A percentile compares a stretch with the other conserved stretches of the same genome.
Evolutionary conservation across 2,329 filamentous ascomycete species (phyloP).

Genomic region (Allantophomopsis cytisporea): DNA sequence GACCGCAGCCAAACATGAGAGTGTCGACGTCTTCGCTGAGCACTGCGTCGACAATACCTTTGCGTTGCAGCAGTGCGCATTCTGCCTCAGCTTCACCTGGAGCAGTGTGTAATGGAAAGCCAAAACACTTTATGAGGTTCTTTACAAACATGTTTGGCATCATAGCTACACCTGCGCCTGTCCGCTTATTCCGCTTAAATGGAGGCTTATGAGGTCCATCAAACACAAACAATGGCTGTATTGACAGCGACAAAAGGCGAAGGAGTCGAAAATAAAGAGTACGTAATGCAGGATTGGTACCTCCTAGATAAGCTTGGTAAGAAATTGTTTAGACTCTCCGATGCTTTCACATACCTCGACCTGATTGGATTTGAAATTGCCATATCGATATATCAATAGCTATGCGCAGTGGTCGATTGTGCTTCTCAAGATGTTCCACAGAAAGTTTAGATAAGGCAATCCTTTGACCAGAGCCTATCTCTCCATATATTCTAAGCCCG

Average conservation of each 20-base stretch:
- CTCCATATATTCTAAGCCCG: slow-evolving; percentile 63
- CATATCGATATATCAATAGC: slow-evolving; percentile 95
- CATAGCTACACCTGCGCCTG: slow-evolving; percentile 46
- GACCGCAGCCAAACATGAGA: slow-evolving; percentile 85
- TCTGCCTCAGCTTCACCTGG: slow-evolving; percentile 95
- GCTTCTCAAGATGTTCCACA: slow-evolving; percentile 58
- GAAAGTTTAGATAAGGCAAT: slow-evolving; percentile 75
- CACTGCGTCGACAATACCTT: slow-evolving; percentile 81
- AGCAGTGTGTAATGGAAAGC: slow-evolving; percentile 71
- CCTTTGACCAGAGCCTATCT: slow-evolving; percentile 70
- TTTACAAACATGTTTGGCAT: slow-evolving; percentile 68
- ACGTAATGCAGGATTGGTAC: slow-evolving; percentile 77
- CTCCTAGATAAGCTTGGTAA: slow-evolving; percentile 34
- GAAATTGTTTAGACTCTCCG: not conserved
- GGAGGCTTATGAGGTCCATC: slow-evolving; percentile 75
- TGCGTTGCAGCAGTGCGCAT: slow-evolving; percentile 72
- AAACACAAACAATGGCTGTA: slow-evolving; percentile 82
- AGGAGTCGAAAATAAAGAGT: slow-evolving; percentile 88
- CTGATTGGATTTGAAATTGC: slow-evolving; percentile 87
- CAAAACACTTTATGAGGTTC: slow-evolving; percentile 71
- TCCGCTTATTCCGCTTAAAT: slow-evolving; percentile 78
- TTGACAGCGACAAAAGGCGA: slow-evolving; percentile 60
- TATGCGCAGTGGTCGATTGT: slow-evolving; percentile 62
- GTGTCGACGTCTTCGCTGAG: slow-evolving; percentile 95
- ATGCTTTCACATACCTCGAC: slow-evolving; percentile 37